A percentile compares a stretch with the other conserved stretches of the same genome.
Conservation (phyloP, 345 rosid species). For the Ceriops decandra region DNA sequence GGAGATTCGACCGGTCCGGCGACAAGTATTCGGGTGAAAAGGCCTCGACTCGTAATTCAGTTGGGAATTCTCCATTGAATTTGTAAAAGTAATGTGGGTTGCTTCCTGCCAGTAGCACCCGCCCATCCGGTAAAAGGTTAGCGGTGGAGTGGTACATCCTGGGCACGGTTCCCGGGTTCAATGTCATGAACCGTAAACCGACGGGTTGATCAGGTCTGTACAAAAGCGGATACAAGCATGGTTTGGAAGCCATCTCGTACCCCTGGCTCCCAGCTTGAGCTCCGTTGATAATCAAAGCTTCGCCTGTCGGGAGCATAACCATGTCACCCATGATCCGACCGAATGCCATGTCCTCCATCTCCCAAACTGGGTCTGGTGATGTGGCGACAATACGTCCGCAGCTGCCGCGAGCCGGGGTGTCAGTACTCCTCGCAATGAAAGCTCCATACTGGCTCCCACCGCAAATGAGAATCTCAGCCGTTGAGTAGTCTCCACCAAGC, state of each 20-base stretch:
- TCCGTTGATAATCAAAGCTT: slow-evolving; percentile 69
- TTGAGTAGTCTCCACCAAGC: slow-evolving; percentile 31
- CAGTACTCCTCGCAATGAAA: slow-evolving; percentile 39
- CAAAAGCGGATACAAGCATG: slow-evolving; percentile 62
- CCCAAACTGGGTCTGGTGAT: slow-evolving; percentile 21
- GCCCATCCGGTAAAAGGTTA: slow-evolving; percentile 77
- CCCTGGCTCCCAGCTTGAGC: slow-evolving; percentile 64
- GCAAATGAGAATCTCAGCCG: slow-evolving; percentile 64
- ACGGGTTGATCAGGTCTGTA: slow-evolving; percentile 51
- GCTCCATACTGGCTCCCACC: slow-evolving; percentile 85
- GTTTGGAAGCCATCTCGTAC: slow-evolving; percentile 34
- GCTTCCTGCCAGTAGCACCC: slow-evolving; percentile 76
- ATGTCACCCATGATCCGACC: slow-evolving; percentile 92
- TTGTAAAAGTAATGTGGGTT: slow-evolving; percentile 79
- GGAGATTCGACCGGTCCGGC: slow-evolving; percentile 64
- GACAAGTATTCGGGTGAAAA: slow-evolving; percentile 86
- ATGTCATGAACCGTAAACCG: slow-evolving; percentile 32
- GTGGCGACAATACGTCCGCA: slow-evolving; percentile 28
- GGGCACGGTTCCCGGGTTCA: slow-evolving; percentile 76
- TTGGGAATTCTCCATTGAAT: slow-evolving; percentile 56
- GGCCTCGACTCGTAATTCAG: slow-evolving; percentile 76
- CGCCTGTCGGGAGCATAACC: slow-evolving; percentile 84
- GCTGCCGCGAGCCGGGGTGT: slow-evolving; percentile 26
- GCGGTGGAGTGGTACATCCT: slow-evolving; percentile 94
- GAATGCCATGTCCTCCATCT: slow-evolving; percentile 79